These are phyloP conservation scores for Lepidium aucheri DNA, from an alignment of 345 rosid species.

Conservation along the genomic window DNA sequence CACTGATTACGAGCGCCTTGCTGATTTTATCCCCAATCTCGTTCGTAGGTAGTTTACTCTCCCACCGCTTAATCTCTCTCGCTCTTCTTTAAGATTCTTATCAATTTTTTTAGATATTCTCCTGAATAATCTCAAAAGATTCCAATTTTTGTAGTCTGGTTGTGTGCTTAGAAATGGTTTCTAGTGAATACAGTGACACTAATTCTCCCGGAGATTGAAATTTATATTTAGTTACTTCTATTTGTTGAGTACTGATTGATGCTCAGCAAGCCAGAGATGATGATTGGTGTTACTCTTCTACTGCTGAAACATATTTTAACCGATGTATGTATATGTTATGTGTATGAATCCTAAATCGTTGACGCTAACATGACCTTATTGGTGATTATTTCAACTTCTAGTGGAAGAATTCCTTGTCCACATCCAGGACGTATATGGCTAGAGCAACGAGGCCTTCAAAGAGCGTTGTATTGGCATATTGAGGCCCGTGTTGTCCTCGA, in stretches of 20 bases:
- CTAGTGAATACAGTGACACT: not conserved
- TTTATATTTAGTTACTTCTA: not conserved
- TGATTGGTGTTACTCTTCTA: not conserved
- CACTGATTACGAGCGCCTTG: conserved; percentile 91
- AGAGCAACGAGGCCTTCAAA: conserved; percentile 93
- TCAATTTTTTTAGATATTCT: not conserved
- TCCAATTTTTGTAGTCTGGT: not conserved
- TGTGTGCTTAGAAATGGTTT: not conserved
- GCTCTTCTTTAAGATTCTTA: not conserved
- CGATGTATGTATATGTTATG: not conserved
- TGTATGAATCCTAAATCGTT: not conserved
- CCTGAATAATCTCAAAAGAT: not conserved
- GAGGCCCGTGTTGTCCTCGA: conserved; percentile 96
- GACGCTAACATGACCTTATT: not conserved
- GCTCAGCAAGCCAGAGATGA: not conserved
- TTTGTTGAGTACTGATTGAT: not conserved
- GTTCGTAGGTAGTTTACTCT: conserved; percentile 48
- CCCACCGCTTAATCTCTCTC: not conserved
- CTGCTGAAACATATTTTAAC: not conserved
- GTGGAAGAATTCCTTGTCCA: conserved; percentile 90
- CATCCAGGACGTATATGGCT: conserved; percentile 94
- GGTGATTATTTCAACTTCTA: conserved; percentile 18
- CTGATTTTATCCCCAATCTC: conserved; percentile 88
- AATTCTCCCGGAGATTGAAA: not conserved
- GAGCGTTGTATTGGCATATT: conserved; percentile 94